Evolutionary conservation across 2,329 filamentous ascomycete genomes (phyloP).

Genomic region (Diaporthe citrichinensis): DNA sequence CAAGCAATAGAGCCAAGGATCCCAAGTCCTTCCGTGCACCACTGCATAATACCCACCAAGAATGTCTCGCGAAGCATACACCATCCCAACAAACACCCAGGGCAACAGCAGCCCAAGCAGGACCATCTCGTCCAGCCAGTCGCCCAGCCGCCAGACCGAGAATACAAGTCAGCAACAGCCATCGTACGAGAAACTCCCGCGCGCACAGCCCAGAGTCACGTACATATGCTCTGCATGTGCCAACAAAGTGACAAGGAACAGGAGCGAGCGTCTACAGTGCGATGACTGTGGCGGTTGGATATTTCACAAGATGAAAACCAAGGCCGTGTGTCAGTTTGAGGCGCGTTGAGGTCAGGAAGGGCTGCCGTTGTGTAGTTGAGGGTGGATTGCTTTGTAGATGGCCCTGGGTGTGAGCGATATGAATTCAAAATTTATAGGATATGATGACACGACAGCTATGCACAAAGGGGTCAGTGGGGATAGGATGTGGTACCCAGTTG

Average conservation of each 20-base stretch:
- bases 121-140: not conserved
- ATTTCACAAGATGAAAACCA: not conserved
- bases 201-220: not conserved
- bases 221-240: not conserved
- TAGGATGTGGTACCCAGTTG: not conserved
- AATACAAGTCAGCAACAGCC: not conserved
- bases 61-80: slow-evolving; percentile 22
- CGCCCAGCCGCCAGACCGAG: not conserved
- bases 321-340: not conserved
- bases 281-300: not conserved
- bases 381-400: no score
- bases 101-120: not conserved
- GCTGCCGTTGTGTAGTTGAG: not conserved
- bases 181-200: not conserved
- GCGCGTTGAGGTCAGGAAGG: not conserved
- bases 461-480: no score
- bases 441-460: not conserved
- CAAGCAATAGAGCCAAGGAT: not conserved
- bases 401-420: accelerated
- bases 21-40: not conserved
- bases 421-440: not conserved
- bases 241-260: not conserved
- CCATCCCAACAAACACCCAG: not conserved
- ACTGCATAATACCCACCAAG: not conserved
- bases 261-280: not conserved